A percentile compares a stretch with the other conserved stretches of the same genome.
These are phyloP conservation scores for Thalassiosira hispida DNA, from an alignment of 352 stramenopile genomes.

Conservation along the genomic window DNA sequence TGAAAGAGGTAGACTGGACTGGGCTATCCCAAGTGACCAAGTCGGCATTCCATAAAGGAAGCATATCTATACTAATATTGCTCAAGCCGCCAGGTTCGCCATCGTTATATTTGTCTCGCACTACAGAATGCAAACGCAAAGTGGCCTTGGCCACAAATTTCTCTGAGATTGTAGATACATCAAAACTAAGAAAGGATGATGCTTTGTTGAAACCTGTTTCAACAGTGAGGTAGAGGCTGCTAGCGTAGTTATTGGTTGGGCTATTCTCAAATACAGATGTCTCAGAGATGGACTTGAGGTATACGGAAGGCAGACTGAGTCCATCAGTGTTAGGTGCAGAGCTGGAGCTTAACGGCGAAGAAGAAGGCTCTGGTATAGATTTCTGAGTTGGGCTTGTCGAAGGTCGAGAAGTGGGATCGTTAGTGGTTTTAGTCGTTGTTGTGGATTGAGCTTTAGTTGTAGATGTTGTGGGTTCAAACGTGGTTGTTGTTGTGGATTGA, in stretches of 20 bases:
- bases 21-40: constrained; percentile 13
- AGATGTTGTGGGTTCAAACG: no score
- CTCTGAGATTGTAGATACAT: constrained; percentile 13
- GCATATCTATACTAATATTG: constrained; percentile 15
- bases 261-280: constrained; percentile 13
- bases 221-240: constrained; percentile 6
- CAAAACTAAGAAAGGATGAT: constrained; percentile 22
- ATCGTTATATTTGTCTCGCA: background rate
- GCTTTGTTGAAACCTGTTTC: constrained; percentile 8
- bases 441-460: no score
- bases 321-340: background rate
- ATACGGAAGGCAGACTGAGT: background rate
- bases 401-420: background rate
- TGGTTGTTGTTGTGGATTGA: no score
- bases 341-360: constrained; percentile 1
- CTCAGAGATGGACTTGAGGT: constrained; percentile 6
- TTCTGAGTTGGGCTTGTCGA: background rate
- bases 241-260: constrained; percentile 7
- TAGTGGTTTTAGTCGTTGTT: no score
- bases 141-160: constrained; percentile 6
- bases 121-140: constrained; percentile 16
- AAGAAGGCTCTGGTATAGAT: no score
- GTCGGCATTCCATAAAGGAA: constrained; percentile 18
- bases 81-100: background rate
- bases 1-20: background rate